These are phyloP conservation scores for Hemerocallis citrina DNA, from an alignment of 106 monocot genomes.

Conservation along the genomic window DNA sequence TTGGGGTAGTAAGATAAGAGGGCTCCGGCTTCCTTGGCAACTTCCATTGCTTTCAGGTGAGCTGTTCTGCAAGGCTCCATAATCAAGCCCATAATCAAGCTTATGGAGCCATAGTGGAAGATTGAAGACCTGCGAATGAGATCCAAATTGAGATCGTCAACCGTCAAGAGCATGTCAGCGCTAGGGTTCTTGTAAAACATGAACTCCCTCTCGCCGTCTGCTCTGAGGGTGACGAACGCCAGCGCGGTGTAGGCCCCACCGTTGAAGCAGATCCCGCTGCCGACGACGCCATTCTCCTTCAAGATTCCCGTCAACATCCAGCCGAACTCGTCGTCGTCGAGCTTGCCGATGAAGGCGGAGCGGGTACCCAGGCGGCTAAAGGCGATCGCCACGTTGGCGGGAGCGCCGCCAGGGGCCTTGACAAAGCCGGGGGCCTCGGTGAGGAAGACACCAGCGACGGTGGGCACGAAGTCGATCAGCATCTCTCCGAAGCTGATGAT, in stretches of 20 bases:
- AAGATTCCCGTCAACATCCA: conserved; percentile 59
- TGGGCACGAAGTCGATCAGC: conserved; percentile 27
- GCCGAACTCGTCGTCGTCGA: conserved; percentile 72
- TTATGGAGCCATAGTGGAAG: conserved; percentile 56
- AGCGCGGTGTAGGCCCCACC: conserved; percentile 49
- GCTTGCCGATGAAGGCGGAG: conserved; percentile 59
- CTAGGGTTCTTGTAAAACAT: conserved; percentile 71
- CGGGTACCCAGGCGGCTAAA: conserved; percentile 22
- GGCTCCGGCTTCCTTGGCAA: conserved; percentile 29
- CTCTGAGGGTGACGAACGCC: conserved; percentile 56
- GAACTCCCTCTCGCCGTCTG: conserved; percentile 64
- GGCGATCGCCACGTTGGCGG: conserved; percentile 20
- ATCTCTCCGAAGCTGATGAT: conserved; percentile 22
- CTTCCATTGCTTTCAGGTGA: conserved; percentile 30
- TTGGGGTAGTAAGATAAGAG: conserved; percentile 39
- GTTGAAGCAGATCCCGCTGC: conserved; percentile 49
- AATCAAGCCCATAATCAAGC: no score
- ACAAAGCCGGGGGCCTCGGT: conserved; percentile 19
- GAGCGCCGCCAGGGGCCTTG: conserved; percentile 25
- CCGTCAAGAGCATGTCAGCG: conserved; percentile 58
- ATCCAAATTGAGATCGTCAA: conserved; percentile 45
- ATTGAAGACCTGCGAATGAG: conserved; percentile 40
- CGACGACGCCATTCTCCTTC: conserved; percentile 44
- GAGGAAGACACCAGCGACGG: conserved; percentile 12
- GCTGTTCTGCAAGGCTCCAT: conserved; percentile 43